Evolutionary conservation across 495 filamentous ascomycete species (phyloP).

Genomic region (Pseudevernia furfuracea): DNA sequence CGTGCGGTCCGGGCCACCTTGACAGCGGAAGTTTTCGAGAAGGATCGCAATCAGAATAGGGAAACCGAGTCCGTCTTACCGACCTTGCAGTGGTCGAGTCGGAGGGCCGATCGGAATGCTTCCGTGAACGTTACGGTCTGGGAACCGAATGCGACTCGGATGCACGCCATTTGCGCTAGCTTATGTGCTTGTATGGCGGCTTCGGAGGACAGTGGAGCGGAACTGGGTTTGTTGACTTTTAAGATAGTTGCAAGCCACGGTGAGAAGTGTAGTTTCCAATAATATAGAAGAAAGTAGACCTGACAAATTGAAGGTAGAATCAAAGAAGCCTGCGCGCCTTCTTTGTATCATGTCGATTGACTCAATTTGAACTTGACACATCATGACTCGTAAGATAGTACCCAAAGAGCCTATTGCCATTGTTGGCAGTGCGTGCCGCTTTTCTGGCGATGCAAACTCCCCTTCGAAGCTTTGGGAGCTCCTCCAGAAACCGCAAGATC

Average conservation of each 20-base stretch:
- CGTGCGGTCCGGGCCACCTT: too few species aligned
- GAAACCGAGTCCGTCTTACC: neutral
- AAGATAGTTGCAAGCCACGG: too few species aligned
- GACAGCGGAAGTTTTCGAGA: too few species aligned
- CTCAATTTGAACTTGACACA: too few species aligned
- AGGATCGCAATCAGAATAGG: too few species aligned
- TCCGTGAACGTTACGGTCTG: neutral
- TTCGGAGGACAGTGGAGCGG: slow-evolving; percentile 1
- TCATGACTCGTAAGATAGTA: neutral
- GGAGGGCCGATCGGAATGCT: neutral
- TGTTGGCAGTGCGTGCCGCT: slow-evolving; percentile 18
- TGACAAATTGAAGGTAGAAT: neutral
- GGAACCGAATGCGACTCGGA: neutral
- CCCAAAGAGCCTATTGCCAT: slow-evolving; percentile 12
- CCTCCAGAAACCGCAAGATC: slow-evolving; percentile 23
- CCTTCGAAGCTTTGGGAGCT: slow-evolving; percentile 23
- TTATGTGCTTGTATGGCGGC: neutral
- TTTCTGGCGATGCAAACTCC: slow-evolving; percentile 22
- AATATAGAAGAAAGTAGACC: too few species aligned
- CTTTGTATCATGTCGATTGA: too few species aligned
- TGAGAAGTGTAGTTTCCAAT: too few species aligned
- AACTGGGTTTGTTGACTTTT: neutral
- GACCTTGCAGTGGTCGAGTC: too few species aligned
- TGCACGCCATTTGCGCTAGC: neutral
- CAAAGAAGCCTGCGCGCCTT: neutral